phyloP scores from a whole-genome alignment of 2,329 filamentous ascomycete genomes.

The Neofusicoccum laricinum region DNA sequence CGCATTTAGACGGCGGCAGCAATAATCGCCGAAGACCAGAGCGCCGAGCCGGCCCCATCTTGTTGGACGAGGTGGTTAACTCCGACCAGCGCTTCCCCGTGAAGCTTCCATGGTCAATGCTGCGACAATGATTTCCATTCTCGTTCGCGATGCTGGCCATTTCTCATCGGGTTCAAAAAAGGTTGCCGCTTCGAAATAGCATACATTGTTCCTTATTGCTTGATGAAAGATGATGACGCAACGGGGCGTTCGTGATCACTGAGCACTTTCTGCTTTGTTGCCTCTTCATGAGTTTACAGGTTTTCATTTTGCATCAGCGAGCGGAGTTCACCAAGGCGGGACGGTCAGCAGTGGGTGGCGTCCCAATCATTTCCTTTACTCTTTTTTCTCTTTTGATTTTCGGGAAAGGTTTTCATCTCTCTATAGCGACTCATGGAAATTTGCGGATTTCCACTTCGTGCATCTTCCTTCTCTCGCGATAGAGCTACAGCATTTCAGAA shows the following conservation, averaged over 20 bases:
- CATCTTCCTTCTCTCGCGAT: neutral
- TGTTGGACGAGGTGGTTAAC: neutral
- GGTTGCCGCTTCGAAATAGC: neutral
- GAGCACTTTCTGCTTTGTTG: neutral
- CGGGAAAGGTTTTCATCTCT: no score
- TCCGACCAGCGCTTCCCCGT: neutral
- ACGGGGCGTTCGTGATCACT: neutral
- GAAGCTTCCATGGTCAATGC: neutral
- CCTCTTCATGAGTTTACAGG: neutral
- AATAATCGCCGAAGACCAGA: neutral
- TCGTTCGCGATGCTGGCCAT: no score
- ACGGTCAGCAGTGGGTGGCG: conserved; percentile 2
- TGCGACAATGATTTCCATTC: neutral
- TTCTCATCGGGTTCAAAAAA: neutral
- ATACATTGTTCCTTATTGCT: neutral
- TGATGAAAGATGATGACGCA: neutral
- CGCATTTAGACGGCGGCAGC: neutral
- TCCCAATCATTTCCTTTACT: neutral
- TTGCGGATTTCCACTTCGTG: no score
- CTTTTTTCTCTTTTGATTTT: neutral
- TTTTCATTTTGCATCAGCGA: conserved; percentile 5
- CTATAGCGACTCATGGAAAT: no score
- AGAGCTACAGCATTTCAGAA: neutral
- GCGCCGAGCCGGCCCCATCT: neutral
- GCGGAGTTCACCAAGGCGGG: neutral